Evolutionary conservation across 2,329 filamentous ascomycete species (phyloP), one percentile per base, ranked within the genome.

Genomic region (Hypoxylon sp.): DNA sequence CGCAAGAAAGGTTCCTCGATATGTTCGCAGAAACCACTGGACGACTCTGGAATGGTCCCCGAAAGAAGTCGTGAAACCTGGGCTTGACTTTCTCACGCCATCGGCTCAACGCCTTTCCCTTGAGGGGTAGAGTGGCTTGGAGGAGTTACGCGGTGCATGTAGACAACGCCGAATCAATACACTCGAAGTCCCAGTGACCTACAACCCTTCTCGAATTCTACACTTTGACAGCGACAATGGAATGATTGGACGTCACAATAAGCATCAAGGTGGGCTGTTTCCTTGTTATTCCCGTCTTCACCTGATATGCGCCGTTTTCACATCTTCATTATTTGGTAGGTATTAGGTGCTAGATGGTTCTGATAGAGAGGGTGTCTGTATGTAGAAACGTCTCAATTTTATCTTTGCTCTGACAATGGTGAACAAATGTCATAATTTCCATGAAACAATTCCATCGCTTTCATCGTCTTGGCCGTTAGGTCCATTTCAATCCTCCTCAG

Each of bases 401-500:
- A 50, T 50, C 46, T 26, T 29, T 50, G 46, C 46, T 50, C 46
- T 17, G 46, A 14, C 24, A 50, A 50, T 29, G 46, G 22, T 11
- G 46, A 50, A 17, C 46, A 29, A 8, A 50, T 50, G 46, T 50
- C 46, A 29, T 50, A 50, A 50, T 50, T 50, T n/a, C 46, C 46
- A 29, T 50, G 46, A 13, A 50, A 50, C 13, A 31, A 24, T 31
- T 50, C 46, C 46, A 50, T 50, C n/a, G 46, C 46, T n/a, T 50
- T 50, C 46, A 50, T 29, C 22, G 46, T 50, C 46, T 50, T 50
- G 13, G 9, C 46, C 13, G 26, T 50, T 11, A 50, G 46, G 14
- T 50, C 46, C 46, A 50, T 50, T 31, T 50, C 46, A 1, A 50
- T 50, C 24, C 46, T 50, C 26, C 6, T 50, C 22, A 50, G 26